phyloP scores from a whole-genome alignment of 805 yeast genomes.

The Kurtzmaniella fragi region DNA sequence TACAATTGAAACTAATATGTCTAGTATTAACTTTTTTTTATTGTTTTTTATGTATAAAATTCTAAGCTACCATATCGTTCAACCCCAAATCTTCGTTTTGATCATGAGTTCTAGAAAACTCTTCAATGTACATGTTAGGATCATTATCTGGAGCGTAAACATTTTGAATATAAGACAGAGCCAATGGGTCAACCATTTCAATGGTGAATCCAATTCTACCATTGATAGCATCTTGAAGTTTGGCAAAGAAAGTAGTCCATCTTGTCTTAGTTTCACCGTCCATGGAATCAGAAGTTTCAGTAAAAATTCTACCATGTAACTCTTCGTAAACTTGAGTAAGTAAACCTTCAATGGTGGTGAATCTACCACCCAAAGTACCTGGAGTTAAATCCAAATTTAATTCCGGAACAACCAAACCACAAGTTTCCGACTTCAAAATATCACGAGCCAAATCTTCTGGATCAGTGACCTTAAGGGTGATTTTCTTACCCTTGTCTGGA shows the following conservation, averaged over 20 bases:
- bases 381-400: constrained; percentile 84
- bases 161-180: constrained; percentile 92
- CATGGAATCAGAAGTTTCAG: constrained; percentile 90
- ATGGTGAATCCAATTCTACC: constrained; percentile 84
- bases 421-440: constrained; percentile 89
- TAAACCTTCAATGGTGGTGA: constrained; percentile 94
- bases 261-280: constrained; percentile 66
- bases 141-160: constrained; percentile 98
- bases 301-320: constrained; percentile 76
- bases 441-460: constrained; percentile 93
- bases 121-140: constrained; percentile 91
- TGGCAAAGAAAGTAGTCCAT: constrained; percentile 77
- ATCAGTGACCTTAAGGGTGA: constrained; percentile 73
- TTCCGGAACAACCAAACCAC: constrained; percentile 83
- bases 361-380: constrained; percentile 97
- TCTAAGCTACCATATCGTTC: constrained; percentile 42
- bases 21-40: background rate
- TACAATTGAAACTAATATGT: background rate
- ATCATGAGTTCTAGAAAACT: constrained; percentile 80
- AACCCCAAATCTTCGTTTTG: constrained; percentile 93
- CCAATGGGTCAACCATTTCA: constrained; percentile 89
- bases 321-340: constrained; percentile 86
- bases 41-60: background rate
- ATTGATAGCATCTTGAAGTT: constrained; percentile 69
- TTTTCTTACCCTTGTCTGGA: constrained; percentile 76